Evolutionary conservation across 129 eudicot species (phyloP), one percentile per base, ranked within the genome.

Genomic region (Flaveria robusta): DNA sequence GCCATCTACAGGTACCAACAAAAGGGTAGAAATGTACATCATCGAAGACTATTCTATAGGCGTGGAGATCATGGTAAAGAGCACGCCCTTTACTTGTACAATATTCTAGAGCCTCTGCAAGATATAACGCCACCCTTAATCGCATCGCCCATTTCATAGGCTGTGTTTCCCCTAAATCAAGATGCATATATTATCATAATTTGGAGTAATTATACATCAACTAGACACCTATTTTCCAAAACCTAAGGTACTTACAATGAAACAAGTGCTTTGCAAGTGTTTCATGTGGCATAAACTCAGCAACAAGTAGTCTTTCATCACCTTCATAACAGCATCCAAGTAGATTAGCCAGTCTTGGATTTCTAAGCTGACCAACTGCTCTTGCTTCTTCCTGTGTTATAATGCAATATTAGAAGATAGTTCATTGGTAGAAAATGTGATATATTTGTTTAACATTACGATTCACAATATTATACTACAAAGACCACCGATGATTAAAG

Each of bases 121-220:
- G 92, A 88, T 88, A 88, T 49, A 90, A 70, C 13, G 96, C 97
- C 75, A 93, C 98, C 86, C 98, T 82, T 85, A 93, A 84, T 60
- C 98, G 88, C 98, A 93, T 93, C 42, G 96, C 88, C 98, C 98
- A 93, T 85, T 90, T 93, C 98, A 93, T 88, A 29, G 98, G 98
- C 4, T 90, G 98, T 60, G 95, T 66, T 76, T 93, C 97, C 98
- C 98, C 98, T 93, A 72, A 72, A 23, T 65, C 72, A 84, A 56
- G 42, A 88, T 70, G 68, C 68, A 76, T 75, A 78, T 31, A 67
- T 26, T 68, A 76, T 74, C 54, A 51, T 71, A 58, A 62, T 58
- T 64, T 63, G n/a, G 15, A 37, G 16, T 6, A 10, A 52, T 49
- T n/a, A 31, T 67, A 27, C 75, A 47, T 62, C 46, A 65, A 11